phyloP scores from a whole-genome alignment of 352 stramenopile species.

The Phytophthora constricta region DNA sequence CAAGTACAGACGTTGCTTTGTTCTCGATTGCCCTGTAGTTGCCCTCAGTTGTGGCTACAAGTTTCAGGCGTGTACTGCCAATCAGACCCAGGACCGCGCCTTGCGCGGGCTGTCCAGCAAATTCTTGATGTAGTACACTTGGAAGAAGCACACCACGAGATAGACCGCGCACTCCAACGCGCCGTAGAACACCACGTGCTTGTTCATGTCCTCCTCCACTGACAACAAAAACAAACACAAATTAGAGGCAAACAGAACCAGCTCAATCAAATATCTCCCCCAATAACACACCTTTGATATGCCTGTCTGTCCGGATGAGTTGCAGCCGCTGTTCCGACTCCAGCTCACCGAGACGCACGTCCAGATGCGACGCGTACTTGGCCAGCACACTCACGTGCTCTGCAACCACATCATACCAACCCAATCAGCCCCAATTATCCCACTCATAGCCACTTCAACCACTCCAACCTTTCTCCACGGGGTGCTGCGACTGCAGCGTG shows the following conservation, averaged over 20 bases:
- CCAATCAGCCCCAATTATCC: not conserved
- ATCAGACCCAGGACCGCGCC: conserved; percentile 58
- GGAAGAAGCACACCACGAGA: conserved; percentile 67
- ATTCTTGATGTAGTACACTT: conserved; percentile 84
- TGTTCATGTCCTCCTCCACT: conserved; percentile 84
- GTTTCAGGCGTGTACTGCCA: too few species aligned
- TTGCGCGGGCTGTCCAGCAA: conserved; percentile 67
- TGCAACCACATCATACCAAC: conserved; percentile 23
- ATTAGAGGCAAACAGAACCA: conserved; percentile 4
- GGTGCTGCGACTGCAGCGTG: conserved; percentile 80
- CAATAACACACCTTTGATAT: conserved; percentile 62
- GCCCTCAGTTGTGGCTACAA: not conserved
- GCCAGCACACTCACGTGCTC: conserved; percentile 82
- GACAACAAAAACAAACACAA: not conserved
- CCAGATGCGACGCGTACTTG: conserved; percentile 84
- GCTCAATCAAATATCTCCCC: conserved; percentile 26
- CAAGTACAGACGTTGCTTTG: too few species aligned
- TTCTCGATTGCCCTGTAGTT: not conserved
- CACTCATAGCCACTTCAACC: not conserved
- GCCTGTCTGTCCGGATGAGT: conserved; percentile 76
- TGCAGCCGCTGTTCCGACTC: conserved; percentile 82
- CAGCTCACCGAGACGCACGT: conserved; percentile 78
- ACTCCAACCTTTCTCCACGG: conserved; percentile 68
- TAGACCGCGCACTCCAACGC: conserved; percentile 78
- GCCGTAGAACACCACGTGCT: conserved; percentile 78